These are phyloP conservation scores for Domatiomyces globalis DNA, from an alignment of 2,329 filamentous ascomycete species.

Conservation along the genomic window DNA sequence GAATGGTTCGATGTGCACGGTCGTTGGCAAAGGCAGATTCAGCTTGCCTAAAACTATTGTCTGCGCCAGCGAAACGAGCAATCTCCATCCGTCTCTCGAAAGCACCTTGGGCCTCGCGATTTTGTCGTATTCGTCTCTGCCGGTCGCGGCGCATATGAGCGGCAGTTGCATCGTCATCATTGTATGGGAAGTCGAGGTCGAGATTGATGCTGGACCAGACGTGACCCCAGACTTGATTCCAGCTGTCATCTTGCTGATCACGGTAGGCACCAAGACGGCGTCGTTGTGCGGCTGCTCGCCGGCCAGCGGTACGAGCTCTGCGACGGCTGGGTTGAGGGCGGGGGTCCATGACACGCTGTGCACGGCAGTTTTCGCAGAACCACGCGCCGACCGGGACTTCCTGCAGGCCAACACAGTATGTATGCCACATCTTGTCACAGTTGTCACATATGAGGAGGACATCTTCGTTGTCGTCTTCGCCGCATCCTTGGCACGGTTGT, in stretches of 20 bases:
- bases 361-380: slow-evolving; percentile 76
- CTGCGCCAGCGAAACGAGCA: slow-evolving; percentile 59
- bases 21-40: slow-evolving; percentile 40
- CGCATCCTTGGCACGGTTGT: slow-evolving; percentile 73
- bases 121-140: slow-evolving; percentile 30
- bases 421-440: slow-evolving; percentile 81
- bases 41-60: slow-evolving; percentile 57
- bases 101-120: slow-evolving; percentile 47
- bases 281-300: slow-evolving; percentile 34
- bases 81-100: slow-evolving; percentile 79
- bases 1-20: slow-evolving; percentile 16
- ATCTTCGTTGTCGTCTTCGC: slow-evolving; percentile 65
- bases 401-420: slow-evolving; percentile 76
- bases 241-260: slow-evolving; percentile 38
- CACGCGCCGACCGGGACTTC: slow-evolving; percentile 62
- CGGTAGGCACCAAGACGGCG: slow-evolving; percentile 27
- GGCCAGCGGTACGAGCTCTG: slow-evolving; percentile 23
- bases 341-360: slow-evolving; percentile 30
- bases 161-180: slow-evolving; percentile 48
- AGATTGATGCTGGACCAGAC: slow-evolving; percentile 67
- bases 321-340: slow-evolving; percentile 25
- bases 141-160: slow-evolving; percentile 43
- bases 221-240: slow-evolving; percentile 76
- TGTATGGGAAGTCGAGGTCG: slow-evolving; percentile 76
- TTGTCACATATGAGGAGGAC: slow-evolving; percentile 78